Conservation (phyloP, 2,329 filamentous ascomycete species). For the Reticulascus tulasneorum region DNA sequence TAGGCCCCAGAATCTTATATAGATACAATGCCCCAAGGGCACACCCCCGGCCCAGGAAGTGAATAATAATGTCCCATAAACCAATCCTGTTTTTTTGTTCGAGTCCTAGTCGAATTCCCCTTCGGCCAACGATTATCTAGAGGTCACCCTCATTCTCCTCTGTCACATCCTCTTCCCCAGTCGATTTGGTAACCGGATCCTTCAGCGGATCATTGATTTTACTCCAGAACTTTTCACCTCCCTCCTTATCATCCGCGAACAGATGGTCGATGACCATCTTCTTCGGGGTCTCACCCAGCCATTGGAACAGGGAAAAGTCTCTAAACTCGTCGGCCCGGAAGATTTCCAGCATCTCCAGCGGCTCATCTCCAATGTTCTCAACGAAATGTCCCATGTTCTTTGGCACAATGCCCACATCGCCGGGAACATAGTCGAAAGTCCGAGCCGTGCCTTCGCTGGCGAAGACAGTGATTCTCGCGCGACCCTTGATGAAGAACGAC, state of each 20-base stretch:
- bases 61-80: too few species aligned
- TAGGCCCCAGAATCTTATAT: too few species aligned
- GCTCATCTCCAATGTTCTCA: conserved; percentile 75
- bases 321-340: conserved; percentile 68
- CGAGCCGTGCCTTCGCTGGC: conserved; percentile 63
- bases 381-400: conserved; percentile 78
- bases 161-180: not conserved
- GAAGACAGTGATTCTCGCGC: conserved; percentile 71
- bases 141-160: not conserved
- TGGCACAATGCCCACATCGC: conserved; percentile 75
- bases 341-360: conserved; percentile 72
- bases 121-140: too few species aligned
- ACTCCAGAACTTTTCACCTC: conserved; percentile 58
- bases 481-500: conserved; percentile 73
- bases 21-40: too few species aligned
- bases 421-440: conserved; percentile 72
- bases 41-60: too few species aligned
- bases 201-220: conserved; percentile 60
- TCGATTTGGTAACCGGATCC: conserved; percentile 44
- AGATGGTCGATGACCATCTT: conserved; percentile 63
- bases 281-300: conserved; percentile 69
- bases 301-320: conserved; percentile 71
- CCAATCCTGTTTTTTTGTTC: too few species aligned
- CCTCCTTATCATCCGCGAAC: conserved; percentile 58
- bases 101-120: too few species aligned